phyloP scores from a whole-genome alignment of 495 filamentous ascomycete species.

The Hyaloscypha variabilis region DNA sequence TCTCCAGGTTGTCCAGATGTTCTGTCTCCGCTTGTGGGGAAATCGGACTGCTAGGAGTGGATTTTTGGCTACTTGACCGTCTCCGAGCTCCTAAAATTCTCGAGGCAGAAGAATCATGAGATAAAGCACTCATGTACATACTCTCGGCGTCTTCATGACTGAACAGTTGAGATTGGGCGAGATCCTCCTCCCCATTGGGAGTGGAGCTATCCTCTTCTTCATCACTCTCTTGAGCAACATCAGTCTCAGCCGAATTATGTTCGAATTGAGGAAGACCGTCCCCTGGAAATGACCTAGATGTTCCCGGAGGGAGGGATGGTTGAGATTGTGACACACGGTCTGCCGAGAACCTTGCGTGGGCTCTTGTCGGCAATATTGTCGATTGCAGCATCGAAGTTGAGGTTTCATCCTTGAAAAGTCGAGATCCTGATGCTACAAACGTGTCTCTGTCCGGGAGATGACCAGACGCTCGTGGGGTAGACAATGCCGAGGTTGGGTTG shows the following conservation, averaged over 20 bases:
- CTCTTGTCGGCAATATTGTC: constrained; percentile 26
- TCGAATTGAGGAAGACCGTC: neutral
- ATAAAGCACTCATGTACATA: constrained; percentile 81
- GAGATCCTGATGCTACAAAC: neutral
- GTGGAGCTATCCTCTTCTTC: constrained; percentile 23
- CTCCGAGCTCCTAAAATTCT: constrained; percentile 34
- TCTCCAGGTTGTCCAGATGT: constrained; percentile 25
- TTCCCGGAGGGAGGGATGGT: constrained; percentile 6
- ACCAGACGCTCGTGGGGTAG: constrained; percentile 27
- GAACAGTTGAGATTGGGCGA: constrained; percentile 76
- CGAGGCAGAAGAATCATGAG: constrained; percentile 33
- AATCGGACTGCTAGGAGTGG: constrained; percentile 14
- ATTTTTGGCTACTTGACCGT: constrained; percentile 14
- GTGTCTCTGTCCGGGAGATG: neutral
- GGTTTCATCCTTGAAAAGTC: neutral
- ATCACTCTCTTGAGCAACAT: constrained; percentile 5
- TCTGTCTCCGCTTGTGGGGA: neutral
- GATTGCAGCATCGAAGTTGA: constrained; percentile 22
- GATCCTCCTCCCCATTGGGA: constrained; percentile 30
- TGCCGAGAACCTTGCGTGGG: constrained; percentile 21
- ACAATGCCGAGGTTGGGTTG: constrained; percentile 16
- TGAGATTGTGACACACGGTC: constrained; percentile 29
- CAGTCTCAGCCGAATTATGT: neutral
- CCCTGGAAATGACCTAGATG: neutral
- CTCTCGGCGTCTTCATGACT: constrained; percentile 92